Percentiles rank a stretch among this genome's conserved stretches.
These are phyloP conservation scores for Paracamarosporium sp. DNA, from an alignment of 2,329 filamentous ascomycete species.

Conservation along the genomic window DNA sequence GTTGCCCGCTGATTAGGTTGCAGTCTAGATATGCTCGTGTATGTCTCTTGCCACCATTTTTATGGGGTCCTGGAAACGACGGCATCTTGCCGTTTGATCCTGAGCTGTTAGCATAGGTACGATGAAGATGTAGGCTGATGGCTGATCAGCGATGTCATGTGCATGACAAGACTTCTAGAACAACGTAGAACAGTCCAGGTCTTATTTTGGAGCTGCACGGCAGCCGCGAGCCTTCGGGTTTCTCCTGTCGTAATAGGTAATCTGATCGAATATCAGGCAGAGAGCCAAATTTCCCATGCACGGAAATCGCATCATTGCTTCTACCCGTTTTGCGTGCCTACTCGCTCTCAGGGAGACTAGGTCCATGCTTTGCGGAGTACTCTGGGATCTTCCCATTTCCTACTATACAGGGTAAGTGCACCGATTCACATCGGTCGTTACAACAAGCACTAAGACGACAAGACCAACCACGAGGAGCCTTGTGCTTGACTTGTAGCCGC, in stretches of 20 bases:
- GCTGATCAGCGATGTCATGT: neutral
- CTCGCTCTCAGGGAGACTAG: neutral
- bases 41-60: neutral
- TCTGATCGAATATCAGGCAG: neutral
- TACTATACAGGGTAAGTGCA: neutral
- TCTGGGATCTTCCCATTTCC: neutral
- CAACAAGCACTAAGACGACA: neutral
- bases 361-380: constrained; percentile 2
- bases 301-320: neutral
- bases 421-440: neutral
- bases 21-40: neutral
- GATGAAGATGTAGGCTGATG: neutral
- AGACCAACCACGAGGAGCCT: neutral
- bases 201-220: neutral
- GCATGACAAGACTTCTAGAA: neutral
- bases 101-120: neutral
- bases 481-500: neutral
- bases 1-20: neutral
- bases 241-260: neutral
- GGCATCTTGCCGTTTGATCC: neutral
- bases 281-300: neutral
- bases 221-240: neutral
- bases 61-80: neutral
- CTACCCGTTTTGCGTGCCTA: neutral
- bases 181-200: neutral